These are phyloP conservation scores for Pichia kluyveri DNA, from an alignment of 805 yeast genomes.

Conservation along the genomic window DNA sequence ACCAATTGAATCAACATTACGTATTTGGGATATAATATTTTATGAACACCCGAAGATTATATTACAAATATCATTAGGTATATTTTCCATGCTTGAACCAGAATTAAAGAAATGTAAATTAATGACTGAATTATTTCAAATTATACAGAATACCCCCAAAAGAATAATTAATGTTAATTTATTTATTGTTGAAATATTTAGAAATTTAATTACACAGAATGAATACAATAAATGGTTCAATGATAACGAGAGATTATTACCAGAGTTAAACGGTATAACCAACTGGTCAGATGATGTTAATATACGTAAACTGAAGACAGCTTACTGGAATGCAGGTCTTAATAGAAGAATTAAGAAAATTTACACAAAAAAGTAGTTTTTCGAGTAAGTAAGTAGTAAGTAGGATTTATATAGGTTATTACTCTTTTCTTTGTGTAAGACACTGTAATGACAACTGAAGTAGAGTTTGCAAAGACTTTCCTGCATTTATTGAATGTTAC, in stretches of 20 bases:
- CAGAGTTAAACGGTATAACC: not conserved
- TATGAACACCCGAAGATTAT: constrained; percentile 85
- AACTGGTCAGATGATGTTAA: not conserved
- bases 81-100: constrained; percentile 68
- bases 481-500: constrained; percentile 13
- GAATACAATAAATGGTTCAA: constrained; percentile 40
- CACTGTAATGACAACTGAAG: constrained; percentile 22
- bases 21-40: constrained; percentile 94
- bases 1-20: constrained; percentile 78
- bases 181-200: constrained; percentile 63
- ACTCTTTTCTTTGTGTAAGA: not conserved
- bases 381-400: not conserved
- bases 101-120: constrained; percentile 32
- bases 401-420: constrained; percentile 9
- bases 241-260: constrained; percentile 22
- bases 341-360: constrained; percentile 23
- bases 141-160: constrained; percentile 77
- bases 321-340: constrained; percentile 28
- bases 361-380: not conserved
- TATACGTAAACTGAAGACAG: constrained; percentile 14
- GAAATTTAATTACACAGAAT: constrained; percentile 44
- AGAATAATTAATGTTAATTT: constrained; percentile 57
- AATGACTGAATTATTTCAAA: constrained; percentile 53
- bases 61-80: constrained; percentile 73
- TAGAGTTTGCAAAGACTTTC: constrained; percentile 36